Percentiles rank a stretch among this genome's conserved stretches.
These are phyloP conservation scores for Suillus discolor DNA, from an alignment of 768 basidiomycete species.

Conservation along the genomic window DNA sequence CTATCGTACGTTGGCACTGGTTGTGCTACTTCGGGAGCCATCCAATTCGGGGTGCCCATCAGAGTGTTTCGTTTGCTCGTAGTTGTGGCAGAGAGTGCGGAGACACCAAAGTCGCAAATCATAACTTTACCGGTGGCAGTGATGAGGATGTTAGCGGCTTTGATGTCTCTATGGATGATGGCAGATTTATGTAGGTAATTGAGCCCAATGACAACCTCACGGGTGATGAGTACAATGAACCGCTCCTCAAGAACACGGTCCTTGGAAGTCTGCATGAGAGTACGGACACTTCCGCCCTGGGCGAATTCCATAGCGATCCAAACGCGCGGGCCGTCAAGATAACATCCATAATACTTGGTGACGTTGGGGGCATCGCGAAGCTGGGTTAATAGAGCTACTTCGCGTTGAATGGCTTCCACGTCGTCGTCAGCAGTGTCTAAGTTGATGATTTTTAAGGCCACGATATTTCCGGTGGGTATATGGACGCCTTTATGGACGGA, in stretches of 20 bases:
- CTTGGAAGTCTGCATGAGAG: conserved; percentile 86
- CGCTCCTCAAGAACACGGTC: conserved; percentile 83
- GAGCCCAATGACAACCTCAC: conserved; percentile 87
- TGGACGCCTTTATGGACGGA: conserved; percentile 93
- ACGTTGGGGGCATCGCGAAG: conserved; percentile 89
- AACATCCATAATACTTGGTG: conserved; percentile 96
- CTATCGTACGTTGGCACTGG: conserved; percentile 90
- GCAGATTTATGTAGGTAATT: conserved; percentile 90
- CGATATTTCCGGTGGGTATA: conserved; percentile 80
- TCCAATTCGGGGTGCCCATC: conserved; percentile 98
- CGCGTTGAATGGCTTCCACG: conserved; percentile 93
- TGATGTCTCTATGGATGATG: conserved; percentile 97
- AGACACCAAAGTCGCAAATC: conserved; percentile 98
- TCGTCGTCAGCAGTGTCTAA: conserved; percentile 97
- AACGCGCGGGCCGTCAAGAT: conserved; percentile 91
- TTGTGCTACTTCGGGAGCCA: conserved; percentile 98
- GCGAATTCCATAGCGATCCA: conserved; percentile 99
- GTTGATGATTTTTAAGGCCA: conserved; percentile 98
- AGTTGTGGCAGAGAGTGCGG: conserved; percentile 81
- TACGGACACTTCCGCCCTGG: conserved; percentile 90
- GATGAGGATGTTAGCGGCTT: conserved; percentile 95
- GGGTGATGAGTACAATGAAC: conserved; percentile 82
- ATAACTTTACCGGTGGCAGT: conserved; percentile 88
- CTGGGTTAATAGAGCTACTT: conserved; percentile 90
- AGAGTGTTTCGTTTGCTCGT: conserved; percentile 94